Evolutionary conservation across 805 yeast genomes (phyloP), one percentile per base, ranked within the genome.

Genomic region (Sugiyamaella qingdaonensis): DNA sequence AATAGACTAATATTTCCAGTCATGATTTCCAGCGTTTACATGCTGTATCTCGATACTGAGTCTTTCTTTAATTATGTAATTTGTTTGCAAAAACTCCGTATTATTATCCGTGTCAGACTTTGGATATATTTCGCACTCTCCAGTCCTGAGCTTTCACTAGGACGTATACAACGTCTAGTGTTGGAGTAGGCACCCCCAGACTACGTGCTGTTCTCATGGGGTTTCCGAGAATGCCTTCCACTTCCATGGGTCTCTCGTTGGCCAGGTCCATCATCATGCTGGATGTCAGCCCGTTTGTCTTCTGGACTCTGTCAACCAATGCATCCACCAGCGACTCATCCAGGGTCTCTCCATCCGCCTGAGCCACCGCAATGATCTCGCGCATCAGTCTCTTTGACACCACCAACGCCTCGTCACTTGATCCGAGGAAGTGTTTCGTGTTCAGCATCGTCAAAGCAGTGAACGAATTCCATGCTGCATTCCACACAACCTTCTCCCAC

Each of bases 201-300:
- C 73, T 73, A 37, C 69, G 67, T 2, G 84, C 86, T 37, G 77
- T 72, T 21, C 65, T 65, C 53, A 85, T 60, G 0, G 85, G 73
- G 61, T 82, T 85, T 2, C 92, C 90, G 47, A 86, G 68, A 52
- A 87, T 83, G 14, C 80, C 84, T 59, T 86, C 89, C 24, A 82
- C 68, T 65, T 87, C 94, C 59, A 85, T 77, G 46, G 81, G 81
- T 61, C 84, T 80, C 14, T 81, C 79, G 54, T 83, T 81, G 49
- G 77, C 68, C 31, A 77, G 76, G 62, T 85, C 92, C 13, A 82
- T 82, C 58, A 78, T 69, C 90, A 85, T 85, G 3, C 89, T 84
- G 2, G 91, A 90, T 43, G 75, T 48, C 14, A 54, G 39, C n/a
- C 55, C 55, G 13, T 36, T 33, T 7, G 52, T 36, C 24, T 32